Evolutionary conservation across 768 basidiomycete genomes (phyloP).

Genomic region (Xerocomellus amylosporus): DNA sequence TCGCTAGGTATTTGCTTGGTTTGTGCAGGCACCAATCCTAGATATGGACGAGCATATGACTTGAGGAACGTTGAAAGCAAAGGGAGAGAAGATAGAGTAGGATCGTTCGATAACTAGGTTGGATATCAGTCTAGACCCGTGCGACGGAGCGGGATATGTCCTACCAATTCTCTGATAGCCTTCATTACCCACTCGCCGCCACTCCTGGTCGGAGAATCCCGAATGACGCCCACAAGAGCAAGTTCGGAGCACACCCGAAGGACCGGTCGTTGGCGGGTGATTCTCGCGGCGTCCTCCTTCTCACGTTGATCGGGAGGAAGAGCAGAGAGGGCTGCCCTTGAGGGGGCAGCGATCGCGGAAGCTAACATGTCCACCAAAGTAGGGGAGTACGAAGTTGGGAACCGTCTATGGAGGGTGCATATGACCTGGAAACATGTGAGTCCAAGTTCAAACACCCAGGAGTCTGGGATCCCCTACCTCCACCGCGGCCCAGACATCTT

Average conservation of each 20-base stretch:
- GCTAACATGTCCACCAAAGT: conserved; percentile 60
- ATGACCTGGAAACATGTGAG: conserved; percentile 58
- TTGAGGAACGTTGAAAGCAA: conserved; percentile 91
- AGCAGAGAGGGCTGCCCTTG: conserved; percentile 52
- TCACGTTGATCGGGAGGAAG: conserved; percentile 79
- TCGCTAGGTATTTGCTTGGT: conserved; percentile 58
- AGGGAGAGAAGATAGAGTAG: conserved; percentile 81
- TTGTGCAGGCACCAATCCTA: conserved; percentile 64
- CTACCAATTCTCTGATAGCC: conserved; percentile 76
- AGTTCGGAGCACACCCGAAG: conserved; percentile 88
- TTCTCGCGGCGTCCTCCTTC: conserved; percentile 81
- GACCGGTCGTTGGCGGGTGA: conserved; percentile 80
- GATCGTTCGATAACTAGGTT: conserved; percentile 80
- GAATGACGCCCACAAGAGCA: conserved; percentile 81
- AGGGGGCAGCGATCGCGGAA: conserved; percentile 55
- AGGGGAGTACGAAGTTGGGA: conserved; percentile 76
- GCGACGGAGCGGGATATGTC: conserved; percentile 26
- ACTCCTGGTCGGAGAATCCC: conserved; percentile 64
- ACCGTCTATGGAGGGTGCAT: conserved; percentile 83
- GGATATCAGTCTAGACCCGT: conserved; percentile 10
- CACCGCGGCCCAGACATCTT: conserved; percentile 87
- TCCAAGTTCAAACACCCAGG: neutral
- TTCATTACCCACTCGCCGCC: conserved; percentile 92
- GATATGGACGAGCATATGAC: conserved; percentile 82
- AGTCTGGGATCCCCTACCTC: conserved; percentile 56